Evolutionary conservation across 176 grass and related monocot species (phyloP).

Genomic region (Stipa capillata): DNA sequence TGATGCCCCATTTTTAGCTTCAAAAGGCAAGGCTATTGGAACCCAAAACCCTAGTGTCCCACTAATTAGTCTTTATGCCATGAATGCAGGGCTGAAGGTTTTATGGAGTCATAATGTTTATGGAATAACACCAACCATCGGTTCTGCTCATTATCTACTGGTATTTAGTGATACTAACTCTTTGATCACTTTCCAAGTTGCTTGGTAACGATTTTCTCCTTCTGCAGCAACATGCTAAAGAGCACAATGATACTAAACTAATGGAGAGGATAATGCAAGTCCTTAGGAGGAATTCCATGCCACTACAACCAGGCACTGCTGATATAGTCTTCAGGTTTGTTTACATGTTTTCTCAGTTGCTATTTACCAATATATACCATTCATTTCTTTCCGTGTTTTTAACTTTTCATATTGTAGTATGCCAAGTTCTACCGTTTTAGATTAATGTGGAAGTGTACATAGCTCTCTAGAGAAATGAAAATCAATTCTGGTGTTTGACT

Average conservation of each 20-base stretch:
- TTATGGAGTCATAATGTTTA: constrained; percentile 93
- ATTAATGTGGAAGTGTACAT: background rate
- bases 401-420: background rate
- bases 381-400: background rate
- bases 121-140: constrained; percentile 84
- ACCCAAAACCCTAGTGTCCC: background rate
- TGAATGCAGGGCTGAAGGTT: constrained; percentile 64
- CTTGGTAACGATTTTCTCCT: constrained; percentile 33
- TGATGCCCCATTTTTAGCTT: background rate
- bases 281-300: constrained; percentile 54
- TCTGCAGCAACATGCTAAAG: constrained; percentile 80
- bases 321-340: constrained; percentile 82
- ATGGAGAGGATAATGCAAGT: constrained; percentile 59
- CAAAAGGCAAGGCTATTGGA: background rate
- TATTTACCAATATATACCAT: background rate
- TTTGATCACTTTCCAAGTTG: constrained; percentile 17
- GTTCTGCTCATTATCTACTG: constrained; percentile 97
- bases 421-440: background rate
- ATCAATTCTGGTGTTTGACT: constrained; percentile 1
- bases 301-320: constrained; percentile 77
- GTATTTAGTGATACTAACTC: constrained; percentile 38
- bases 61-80: constrained; percentile 12
- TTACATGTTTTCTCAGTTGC: background rate
- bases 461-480: background rate
- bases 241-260: constrained; percentile 57